Base-by-base conservation (phyloP, 805 yeast genomes). In the Kregervanrija delftensis region DNA sequence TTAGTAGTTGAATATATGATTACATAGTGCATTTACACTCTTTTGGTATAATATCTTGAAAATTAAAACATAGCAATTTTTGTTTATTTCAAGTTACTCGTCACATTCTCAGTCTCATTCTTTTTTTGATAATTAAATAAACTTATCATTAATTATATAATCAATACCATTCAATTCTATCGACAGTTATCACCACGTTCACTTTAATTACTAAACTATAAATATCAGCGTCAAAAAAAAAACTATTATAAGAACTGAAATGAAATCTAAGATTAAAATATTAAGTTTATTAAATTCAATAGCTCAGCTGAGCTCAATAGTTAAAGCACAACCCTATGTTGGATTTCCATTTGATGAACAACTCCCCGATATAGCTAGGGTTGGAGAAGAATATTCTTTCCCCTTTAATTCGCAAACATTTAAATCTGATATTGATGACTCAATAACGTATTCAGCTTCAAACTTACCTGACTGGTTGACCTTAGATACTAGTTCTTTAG, bases 291-390 rank as follows among this genome's bases (percentile, higher is more conserved):
- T 33, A 14, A 33, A 8, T 33, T 30, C 31, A 22, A 30, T 38
- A 17, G 40, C 38, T 35, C 37, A 35, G 30, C 9, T 42, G 43
- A 30, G 9, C 10, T 15, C 31, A 5, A 14, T 22, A 16, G 49
- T 40, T 9, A n/a, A 30, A 9, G 76, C 79, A 11, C 65, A 74
- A 33, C 81, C 86, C 5, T 68, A 71, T 42, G 69, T 74, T 35
- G 86, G 85, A 38, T 86, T 83, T 69, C 90, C 96, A n/a, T 78
- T 89, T 59, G 65, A 74, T 51, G 79, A 80, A 59, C 99, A 91
- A 65, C 72, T 81, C 16, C 98, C 98, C 5, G 83, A 88, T 32
- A 86, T 93, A 11, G 98, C 96, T 4, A 73, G 95, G 46, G 76
- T 79, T 12, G 77, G 77, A 47, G 70, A 77, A 53, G 53, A 60